Evolutionary conservation across 805 yeast genomes (phyloP).

Genomic region (Saturnispora galanensis): DNA sequence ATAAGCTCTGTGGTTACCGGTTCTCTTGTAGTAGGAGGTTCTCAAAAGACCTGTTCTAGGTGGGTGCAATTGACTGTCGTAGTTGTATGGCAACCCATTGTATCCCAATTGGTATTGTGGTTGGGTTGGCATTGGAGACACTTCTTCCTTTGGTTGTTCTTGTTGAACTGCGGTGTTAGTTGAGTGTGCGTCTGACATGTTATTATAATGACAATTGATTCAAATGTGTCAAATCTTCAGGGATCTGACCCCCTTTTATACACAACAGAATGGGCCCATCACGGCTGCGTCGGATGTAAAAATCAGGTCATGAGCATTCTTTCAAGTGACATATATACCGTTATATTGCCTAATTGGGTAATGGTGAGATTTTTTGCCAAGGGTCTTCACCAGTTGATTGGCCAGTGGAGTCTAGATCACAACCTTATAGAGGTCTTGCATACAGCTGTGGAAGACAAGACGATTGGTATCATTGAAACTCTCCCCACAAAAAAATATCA

Average conservation of each 20-base stretch:
- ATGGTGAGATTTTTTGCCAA: neutral
- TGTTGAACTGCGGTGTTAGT: conserved; percentile 21
- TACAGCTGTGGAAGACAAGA: too few relatives aligned
- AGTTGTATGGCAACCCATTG: conserved; percentile 11
- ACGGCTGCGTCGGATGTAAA: neutral
- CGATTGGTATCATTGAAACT: too few relatives aligned
- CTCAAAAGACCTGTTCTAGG: conserved; percentile 33
- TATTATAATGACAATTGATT: neutral
- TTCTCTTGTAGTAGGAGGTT: conserved; percentile 35
- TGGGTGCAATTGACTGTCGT: conserved; percentile 25
- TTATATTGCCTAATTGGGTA: neutral
- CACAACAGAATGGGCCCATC: neutral
- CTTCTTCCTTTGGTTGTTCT: conserved; percentile 12
- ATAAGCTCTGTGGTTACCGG: conserved; percentile 32
- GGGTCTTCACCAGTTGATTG: too few relatives aligned
- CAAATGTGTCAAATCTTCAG: too few relatives aligned
- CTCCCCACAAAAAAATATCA: too few relatives aligned
- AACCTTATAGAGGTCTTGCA: too few relatives aligned
- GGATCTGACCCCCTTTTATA: neutral
- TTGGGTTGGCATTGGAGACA: conserved; percentile 6
- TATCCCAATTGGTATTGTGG: conserved; percentile 7
- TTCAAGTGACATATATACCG: neutral
- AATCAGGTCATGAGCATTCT: conserved; percentile 1
- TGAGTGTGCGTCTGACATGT: conserved; percentile 19
- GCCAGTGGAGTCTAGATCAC: too few relatives aligned